Percentiles rank a stretch among this genome's conserved stretches.
phyloP scores from a whole-genome alignment of 1,139 yeast species.

The Nakaseomyces kungkrabaensis region DNA sequence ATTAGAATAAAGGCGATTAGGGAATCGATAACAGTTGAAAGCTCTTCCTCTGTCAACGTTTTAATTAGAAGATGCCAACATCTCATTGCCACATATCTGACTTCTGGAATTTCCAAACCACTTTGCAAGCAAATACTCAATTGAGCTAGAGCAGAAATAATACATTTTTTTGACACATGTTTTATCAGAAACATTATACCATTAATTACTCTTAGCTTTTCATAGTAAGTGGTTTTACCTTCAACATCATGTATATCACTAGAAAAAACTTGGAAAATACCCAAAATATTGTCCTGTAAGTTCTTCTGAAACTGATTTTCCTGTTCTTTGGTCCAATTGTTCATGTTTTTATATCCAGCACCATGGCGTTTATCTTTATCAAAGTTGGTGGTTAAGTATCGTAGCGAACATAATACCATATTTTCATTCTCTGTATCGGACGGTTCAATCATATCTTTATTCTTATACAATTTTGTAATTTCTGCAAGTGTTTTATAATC shows the following conservation, averaged over 20 bases:
- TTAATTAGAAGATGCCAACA: slow-evolving; percentile 58
- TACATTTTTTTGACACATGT: slow-evolving; percentile 45
- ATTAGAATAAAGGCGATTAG: slow-evolving; percentile 53
- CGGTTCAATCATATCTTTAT: slow-evolving; percentile 12
- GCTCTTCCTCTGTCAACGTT: slow-evolving; percentile 41
- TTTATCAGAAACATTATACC: slow-evolving; percentile 64
- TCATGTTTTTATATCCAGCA: slow-evolving; percentile 17
- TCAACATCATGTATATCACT: slow-evolving; percentile 66
- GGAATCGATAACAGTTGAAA: slow-evolving; percentile 46
- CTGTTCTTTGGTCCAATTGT: slow-evolving; percentile 22
- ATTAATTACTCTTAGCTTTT: slow-evolving; percentile 59
- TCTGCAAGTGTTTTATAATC: slow-evolving; percentile 29
- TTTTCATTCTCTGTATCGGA: slow-evolving; percentile 21
- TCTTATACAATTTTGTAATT: slow-evolving; percentile 24
- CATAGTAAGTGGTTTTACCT: slow-evolving; percentile 62
- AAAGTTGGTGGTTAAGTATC: slow-evolving; percentile 25
- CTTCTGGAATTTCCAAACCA: slow-evolving; percentile 53
- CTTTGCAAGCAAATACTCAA: slow-evolving; percentile 80
- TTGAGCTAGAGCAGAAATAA: slow-evolving; percentile 78
- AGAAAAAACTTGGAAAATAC: slow-evolving; percentile 70
- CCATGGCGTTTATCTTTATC: slow-evolving; percentile 24
- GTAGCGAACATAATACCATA: slow-evolving; percentile 23
- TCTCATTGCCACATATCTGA: slow-evolving; percentile 52
- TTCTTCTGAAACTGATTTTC: slow-evolving; percentile 27
- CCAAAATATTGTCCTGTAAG: slow-evolving; percentile 55